Percentiles rank a stretch among this genome's conserved stretches.
These are phyloP conservation scores for Aspergillus fischeri DNA, from an alignment of 2,329 filamentous ascomycete genomes.

Conservation along the genomic window DNA sequence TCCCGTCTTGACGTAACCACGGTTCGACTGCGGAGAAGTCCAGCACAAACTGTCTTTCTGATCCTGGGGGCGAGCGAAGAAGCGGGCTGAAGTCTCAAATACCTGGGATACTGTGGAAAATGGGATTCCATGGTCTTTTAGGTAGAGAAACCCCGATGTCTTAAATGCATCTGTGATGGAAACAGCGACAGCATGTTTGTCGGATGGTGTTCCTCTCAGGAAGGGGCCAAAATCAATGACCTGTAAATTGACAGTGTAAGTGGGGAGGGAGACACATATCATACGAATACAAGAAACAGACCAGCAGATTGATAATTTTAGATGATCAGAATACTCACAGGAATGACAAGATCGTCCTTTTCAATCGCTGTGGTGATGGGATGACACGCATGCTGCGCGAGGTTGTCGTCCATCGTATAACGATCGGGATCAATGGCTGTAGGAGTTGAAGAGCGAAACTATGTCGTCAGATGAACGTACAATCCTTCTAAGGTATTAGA, in stretches of 20 bases:
- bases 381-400: conserved; percentile 16
- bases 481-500: not conserved
- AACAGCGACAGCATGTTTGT: conserved; percentile 63
- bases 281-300: not conserved
- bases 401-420: conserved; percentile 13
- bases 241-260: conserved; percentile 38
- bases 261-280: not conserved
- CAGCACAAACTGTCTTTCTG: conserved; percentile 65
- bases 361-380: conserved; percentile 34
- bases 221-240: conserved; percentile 76
- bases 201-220: conserved; percentile 56
- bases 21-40: conserved; percentile 68
- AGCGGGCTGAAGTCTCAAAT: conserved; percentile 65
- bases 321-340: conserved; percentile 24
- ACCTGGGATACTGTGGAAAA: conserved; percentile 55
- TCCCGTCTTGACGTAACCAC: conserved; percentile 67
- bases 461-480: not conserved
- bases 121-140: conserved; percentile 72
- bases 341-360: conserved; percentile 43
- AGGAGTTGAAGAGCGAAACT: not conserved
- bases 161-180: conserved; percentile 78
- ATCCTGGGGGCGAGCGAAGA: conserved; percentile 62
- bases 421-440: not conserved
- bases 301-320: not conserved
- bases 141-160: conserved; percentile 82